These are phyloP conservation scores for Flaveria ramosissima DNA, from an alignment of 129 eudicot species.

Conservation along the genomic window DNA sequence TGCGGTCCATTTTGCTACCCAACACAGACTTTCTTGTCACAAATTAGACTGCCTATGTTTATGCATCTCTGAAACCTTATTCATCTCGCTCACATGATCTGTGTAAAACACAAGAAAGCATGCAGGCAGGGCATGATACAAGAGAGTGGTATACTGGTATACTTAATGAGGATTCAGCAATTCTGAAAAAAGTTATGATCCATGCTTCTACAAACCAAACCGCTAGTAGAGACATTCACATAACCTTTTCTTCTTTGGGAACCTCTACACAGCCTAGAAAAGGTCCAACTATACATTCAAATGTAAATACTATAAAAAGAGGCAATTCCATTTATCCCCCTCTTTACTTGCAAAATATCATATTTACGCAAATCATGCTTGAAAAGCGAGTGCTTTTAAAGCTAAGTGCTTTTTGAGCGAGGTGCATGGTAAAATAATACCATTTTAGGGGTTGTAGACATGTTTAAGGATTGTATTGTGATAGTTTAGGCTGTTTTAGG, in stretches of 20 bases:
- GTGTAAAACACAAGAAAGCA: not conserved
- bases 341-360: not conserved
- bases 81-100: conserved; percentile 1
- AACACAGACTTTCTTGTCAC: not conserved
- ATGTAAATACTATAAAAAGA: not conserved
- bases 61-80: not conserved
- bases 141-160: not conserved
- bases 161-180: not conserved
- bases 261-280: conserved; percentile 5
- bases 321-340: not conserved
- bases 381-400: no score
- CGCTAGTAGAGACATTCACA: not conserved
- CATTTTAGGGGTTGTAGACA: no score
- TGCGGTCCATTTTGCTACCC: not conserved
- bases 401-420: no score
- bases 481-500: no score
- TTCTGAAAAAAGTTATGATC: not conserved
- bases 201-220: conserved; percentile 15
- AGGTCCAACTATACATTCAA: not conserved
- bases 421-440: no score
- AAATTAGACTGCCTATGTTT: not conserved
- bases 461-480: no score
- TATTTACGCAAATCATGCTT: not conserved
- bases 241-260: not conserved
- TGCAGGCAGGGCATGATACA: not conserved